Evolutionary conservation across 2,329 filamentous ascomycete genomes (phyloP).

Genomic region (Fusarium pseudoanthophilum): DNA sequence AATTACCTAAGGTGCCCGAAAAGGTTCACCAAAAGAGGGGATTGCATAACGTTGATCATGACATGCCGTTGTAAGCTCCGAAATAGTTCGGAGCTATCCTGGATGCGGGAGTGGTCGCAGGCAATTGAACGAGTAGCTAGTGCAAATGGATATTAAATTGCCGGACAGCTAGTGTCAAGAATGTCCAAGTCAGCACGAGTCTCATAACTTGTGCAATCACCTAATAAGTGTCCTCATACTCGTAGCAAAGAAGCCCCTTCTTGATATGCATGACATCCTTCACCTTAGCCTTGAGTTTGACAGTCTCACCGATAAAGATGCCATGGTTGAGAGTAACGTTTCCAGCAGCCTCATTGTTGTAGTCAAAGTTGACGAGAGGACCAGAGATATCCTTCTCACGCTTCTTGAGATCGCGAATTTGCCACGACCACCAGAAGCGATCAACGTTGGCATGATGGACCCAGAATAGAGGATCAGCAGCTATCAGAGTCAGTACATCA

Average conservation of each 20-base stretch:
- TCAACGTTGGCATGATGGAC: constrained; percentile 47
- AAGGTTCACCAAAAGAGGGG: not conserved
- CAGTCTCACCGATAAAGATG: constrained; percentile 8
- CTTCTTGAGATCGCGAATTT: constrained; percentile 13
- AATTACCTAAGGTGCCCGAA: not conserved
- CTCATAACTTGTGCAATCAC: accelerated
- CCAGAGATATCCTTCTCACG: constrained; percentile 27
- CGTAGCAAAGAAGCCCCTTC: constrained; percentile 18
- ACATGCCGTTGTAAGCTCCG: not conserved
- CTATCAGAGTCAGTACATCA: not conserved
- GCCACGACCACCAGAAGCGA: constrained; percentile 41
- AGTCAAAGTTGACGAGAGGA: constrained; percentile 28
- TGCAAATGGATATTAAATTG: not conserved
- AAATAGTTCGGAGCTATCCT: not conserved
- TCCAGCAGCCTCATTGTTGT: constrained; percentile 1
- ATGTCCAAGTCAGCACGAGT: not conserved
- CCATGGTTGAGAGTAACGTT: constrained; percentile 13
- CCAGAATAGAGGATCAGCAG: constrained; percentile 45
- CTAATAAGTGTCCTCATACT: constrained; percentile 20
- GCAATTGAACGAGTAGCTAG: not conserved
- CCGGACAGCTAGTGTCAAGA: not conserved
- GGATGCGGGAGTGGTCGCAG: too few species aligned
- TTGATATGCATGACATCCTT: constrained; percentile 24
- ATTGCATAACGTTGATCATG: not conserved
- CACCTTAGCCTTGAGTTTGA: constrained; percentile 17